Base-by-base conservation (phyloP, 208 protist genomes). In the Leishmania guyanensis region DNA sequence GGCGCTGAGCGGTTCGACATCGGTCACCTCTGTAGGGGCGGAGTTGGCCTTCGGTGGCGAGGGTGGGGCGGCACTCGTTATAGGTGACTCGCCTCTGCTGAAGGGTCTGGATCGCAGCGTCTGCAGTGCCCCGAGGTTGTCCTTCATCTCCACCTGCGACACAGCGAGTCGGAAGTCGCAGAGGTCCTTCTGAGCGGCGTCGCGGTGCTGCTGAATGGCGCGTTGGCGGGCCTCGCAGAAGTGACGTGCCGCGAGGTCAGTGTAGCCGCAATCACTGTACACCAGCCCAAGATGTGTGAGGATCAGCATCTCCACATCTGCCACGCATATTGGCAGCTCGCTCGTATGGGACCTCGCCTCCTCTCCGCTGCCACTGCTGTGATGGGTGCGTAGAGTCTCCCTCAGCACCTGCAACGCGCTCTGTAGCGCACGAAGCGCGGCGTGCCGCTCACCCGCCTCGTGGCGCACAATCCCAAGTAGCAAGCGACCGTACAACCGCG, bases 201-300 rank as follows among this genome's bases (percentile, higher is more conserved):
- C 72, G 39, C 39, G 56, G 51, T 53, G 89, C 80, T 81, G 76
- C 48, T 71, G 22, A 1, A 16, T 26, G 64, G 72, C 29, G 36
- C 77, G 72, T 33, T 54, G 72, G 39, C 73, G 51, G 2, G 77
- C 82, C 64, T 70, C 84, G 43, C 54, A 74, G 73, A 98, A 97
- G 68, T 90, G 92, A 54, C 91, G 87, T 20, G 90, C 84, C 17
- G 96, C 95, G 33, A 94, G 79, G 73, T 96, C 92, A 66, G 87
- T 86, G 82, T 95, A 97, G 20, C 91, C 82, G 20, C 96, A 75
- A 20, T 92, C 88, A 48, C 72, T 77, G 79, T 97, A 97, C 1
- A 92, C 93, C 3, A 98, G 85, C 5, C 94, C 94, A 20, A 94
- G 77, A 71, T 84, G 89, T 65, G 97, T 92, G 50, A 94, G 82